Evolutionary conservation across 345 rosid genomes (phyloP).

Genomic region (Lumnitzera racemosa): DNA sequence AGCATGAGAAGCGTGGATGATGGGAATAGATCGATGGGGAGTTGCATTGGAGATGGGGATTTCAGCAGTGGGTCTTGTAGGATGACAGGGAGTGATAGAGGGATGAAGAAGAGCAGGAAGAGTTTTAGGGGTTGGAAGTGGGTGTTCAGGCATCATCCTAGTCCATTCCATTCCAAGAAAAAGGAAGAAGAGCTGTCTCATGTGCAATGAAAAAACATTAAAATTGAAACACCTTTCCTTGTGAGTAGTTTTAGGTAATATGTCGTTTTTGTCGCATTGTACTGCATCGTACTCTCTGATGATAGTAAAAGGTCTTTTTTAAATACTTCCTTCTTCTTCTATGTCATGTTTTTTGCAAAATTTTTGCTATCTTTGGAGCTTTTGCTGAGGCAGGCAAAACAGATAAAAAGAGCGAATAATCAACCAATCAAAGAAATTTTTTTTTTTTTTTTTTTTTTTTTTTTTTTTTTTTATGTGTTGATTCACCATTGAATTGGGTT

Average conservation of each 20-base stretch:
- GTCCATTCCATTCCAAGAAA: conserved; percentile 16
- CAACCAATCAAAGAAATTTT: no score
- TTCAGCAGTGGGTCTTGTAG: conserved; percentile 40
- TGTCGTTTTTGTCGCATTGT: no score
- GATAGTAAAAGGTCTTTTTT: no score
- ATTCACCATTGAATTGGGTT: no score
- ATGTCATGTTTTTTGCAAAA: no score
- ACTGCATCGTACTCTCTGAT: no score
- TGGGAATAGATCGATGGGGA: conserved; percentile 21
- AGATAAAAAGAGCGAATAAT: no score
- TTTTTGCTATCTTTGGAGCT: no score
- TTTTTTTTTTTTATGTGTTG: no score
- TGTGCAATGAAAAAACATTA: conserved; percentile 1
- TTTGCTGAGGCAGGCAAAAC: no score
- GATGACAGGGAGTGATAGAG: conserved; percentile 51
- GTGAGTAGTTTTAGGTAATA: conserved; percentile 1
- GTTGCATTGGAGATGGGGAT: neutral
- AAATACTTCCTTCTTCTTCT: no score
- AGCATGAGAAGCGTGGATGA: conserved; percentile 45
- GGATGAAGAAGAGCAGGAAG: conserved; percentile 60
- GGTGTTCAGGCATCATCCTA: conserved; percentile 61
- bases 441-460: no score
- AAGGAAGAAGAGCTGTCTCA: conserved; percentile 1
- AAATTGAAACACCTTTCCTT: neutral
- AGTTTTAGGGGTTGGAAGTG: conserved; percentile 95